Evolutionary conservation across 2,329 filamentous ascomycete species (phyloP).

Genomic region (Fusarium austroafricanum): DNA sequence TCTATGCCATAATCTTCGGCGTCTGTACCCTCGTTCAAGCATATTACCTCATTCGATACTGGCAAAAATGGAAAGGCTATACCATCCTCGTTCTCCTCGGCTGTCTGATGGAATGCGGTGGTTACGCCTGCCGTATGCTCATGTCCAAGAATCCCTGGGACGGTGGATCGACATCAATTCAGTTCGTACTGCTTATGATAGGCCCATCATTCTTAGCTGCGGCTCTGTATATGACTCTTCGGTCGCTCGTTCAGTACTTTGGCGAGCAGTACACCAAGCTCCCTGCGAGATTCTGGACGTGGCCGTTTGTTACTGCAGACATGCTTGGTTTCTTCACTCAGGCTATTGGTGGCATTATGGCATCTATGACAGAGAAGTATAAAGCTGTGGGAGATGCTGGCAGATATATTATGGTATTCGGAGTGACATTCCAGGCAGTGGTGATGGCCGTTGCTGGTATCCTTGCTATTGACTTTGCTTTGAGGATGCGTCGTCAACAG

Average conservation of each 20-base stretch:
- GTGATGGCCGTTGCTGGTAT: background rate
- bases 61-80: background rate
- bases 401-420: background rate
- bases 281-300: background rate
- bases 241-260: background rate
- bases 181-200: background rate
- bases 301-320: slow-evolving; percentile 2
- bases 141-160: background rate
- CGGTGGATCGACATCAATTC: background rate
- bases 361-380: background rate
- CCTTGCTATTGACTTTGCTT: background rate
- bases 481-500: background rate
- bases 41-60: background rate
- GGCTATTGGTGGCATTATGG: background rate
- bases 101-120: background rate
- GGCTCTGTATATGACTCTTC: background rate
- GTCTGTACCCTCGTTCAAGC: background rate
- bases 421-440: background rate
- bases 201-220: background rate
- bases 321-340: slow-evolving; percentile 1
- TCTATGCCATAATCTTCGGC: background rate
- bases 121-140: background rate
- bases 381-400: background rate
- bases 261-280: background rate
- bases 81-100: background rate